Percentiles rank a stretch among this genome's conserved stretches.
These are phyloP conservation scores for Pezicula radicicola DNA, from an alignment of 2,329 filamentous ascomycete genomes.

Conservation along the genomic window DNA sequence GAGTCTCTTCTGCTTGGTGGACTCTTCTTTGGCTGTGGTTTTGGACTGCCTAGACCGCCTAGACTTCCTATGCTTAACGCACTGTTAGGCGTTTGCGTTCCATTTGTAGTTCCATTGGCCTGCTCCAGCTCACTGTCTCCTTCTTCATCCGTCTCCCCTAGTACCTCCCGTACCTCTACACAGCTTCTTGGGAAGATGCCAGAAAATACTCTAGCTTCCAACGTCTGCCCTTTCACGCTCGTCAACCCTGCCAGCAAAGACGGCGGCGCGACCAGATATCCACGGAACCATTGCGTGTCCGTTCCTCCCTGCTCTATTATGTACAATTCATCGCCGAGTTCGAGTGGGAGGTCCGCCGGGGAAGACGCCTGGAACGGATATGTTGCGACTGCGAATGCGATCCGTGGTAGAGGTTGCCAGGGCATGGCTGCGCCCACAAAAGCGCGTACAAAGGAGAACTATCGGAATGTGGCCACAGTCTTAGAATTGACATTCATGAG, in stretches of 20 bases:
- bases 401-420: slow-evolving; percentile 94
- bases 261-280: slow-evolving; percentile 91
- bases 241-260: slow-evolving; percentile 90
- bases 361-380: slow-evolving; percentile 88
- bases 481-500: slow-evolving; percentile 2
- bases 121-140: slow-evolving; percentile 26
- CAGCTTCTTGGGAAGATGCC: slow-evolving; percentile 95
- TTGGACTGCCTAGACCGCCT: slow-evolving; percentile 9
- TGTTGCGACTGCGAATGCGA: slow-evolving; percentile 95
- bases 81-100: slow-evolving; percentile 12
- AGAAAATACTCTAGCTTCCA: slow-evolving; percentile 96
- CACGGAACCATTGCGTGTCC: slow-evolving; percentile 88
- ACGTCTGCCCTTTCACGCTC: slow-evolving; percentile 84
- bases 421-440: slow-evolving; percentile 57
- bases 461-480: not conserved
- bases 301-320: slow-evolving; percentile 91
- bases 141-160: slow-evolving; percentile 67
- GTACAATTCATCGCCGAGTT: slow-evolving; percentile 97
- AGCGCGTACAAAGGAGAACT: not conserved
- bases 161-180: slow-evolving; percentile 89
- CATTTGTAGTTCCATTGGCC: slow-evolving; percentile 12
- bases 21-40: slow-evolving; percentile 7
- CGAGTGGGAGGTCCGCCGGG: slow-evolving; percentile 88
- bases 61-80: slow-evolving; percentile 7
- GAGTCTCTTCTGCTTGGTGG: not conserved